Evolutionary conservation across 2,329 filamentous ascomycete genomes (phyloP).

Genomic region (Fusarium dlaminii): DNA sequence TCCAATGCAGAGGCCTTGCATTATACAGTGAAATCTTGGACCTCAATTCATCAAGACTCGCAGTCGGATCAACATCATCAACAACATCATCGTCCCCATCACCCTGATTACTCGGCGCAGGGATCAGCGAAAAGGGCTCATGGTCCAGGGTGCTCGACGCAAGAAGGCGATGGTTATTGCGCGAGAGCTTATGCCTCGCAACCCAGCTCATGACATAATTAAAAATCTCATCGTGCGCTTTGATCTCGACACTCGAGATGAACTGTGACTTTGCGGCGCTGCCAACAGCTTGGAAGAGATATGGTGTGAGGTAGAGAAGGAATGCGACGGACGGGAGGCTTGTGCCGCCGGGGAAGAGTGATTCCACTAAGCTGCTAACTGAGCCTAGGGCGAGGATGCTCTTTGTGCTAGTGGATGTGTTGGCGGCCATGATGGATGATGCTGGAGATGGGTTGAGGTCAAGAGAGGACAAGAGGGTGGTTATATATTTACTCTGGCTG

Average conservation of each 20-base stretch:
- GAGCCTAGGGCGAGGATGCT: neutral
- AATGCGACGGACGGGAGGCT: neutral
- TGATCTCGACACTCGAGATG: conserved; percentile 24
- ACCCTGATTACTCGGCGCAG: neutral
- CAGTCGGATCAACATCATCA: neutral
- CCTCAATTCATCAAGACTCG: conserved; percentile 3
- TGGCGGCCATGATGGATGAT: neutral
- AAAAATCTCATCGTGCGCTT: conserved; percentile 21
- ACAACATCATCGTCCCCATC: neutral
- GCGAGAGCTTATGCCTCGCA: conserved; percentile 14
- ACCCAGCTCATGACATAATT: conserved; percentile 29
- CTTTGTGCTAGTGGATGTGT: neutral
- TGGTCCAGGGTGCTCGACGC: conserved; percentile 12
- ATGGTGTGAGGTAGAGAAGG: conserved; percentile 1
- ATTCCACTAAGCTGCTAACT: neutral
- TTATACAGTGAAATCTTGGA: conserved; percentile 23
- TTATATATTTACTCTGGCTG: neutral
- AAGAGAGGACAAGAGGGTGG: neutral
- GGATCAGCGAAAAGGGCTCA: neutral
- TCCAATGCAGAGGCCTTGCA: conserved; percentile 20
- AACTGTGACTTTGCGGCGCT: neutral
- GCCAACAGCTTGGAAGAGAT: neutral
- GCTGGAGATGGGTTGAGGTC: neutral
- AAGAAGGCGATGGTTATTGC: conserved; percentile 18
- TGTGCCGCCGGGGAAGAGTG: neutral